Evolutionary conservation across 2,329 filamentous ascomycete genomes (phyloP).

Genomic region (Alternaria ethzedia): DNA sequence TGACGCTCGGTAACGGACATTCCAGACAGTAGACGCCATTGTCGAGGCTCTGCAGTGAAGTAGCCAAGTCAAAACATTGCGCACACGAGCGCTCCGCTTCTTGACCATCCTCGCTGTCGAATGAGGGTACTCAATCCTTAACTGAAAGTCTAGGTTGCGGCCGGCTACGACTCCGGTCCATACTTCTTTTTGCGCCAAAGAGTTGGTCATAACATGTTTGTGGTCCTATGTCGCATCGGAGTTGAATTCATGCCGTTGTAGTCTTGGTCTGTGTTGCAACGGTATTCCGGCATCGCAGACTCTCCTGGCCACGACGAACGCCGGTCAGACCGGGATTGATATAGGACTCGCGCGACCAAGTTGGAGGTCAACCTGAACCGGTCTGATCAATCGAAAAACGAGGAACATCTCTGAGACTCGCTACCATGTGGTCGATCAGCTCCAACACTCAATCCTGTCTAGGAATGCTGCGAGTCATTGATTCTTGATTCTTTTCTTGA

Average conservation of each 20-base stretch:
- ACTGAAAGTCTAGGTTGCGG: background rate
- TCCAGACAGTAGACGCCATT: background rate
- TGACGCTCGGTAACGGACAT: background rate
- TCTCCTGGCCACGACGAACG: background rate
- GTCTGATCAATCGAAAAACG: background rate
- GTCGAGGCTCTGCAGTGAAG: background rate
- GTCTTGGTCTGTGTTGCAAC: background rate
- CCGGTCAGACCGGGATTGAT: background rate
- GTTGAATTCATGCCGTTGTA: background rate
- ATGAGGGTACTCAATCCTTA: background rate
- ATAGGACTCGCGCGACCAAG: background rate
- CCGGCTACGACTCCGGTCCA: background rate
- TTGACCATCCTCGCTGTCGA: background rate
- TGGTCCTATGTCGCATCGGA: background rate
- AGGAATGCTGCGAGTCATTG: background rate
- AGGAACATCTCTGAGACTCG: background rate
- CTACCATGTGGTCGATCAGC: background rate
- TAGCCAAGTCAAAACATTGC: background rate
- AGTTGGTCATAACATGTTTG: background rate
- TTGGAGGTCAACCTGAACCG: background rate
- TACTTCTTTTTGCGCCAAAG: background rate
- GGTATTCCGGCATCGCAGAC: background rate
- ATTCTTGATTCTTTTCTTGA: background rate
- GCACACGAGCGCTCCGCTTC: background rate
- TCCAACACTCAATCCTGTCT: background rate